Evolutionary conservation across 2,329 filamentous ascomycete species (phyloP), one percentile per base, ranked within the genome.

Genomic region (Aspergillus persii): DNA sequence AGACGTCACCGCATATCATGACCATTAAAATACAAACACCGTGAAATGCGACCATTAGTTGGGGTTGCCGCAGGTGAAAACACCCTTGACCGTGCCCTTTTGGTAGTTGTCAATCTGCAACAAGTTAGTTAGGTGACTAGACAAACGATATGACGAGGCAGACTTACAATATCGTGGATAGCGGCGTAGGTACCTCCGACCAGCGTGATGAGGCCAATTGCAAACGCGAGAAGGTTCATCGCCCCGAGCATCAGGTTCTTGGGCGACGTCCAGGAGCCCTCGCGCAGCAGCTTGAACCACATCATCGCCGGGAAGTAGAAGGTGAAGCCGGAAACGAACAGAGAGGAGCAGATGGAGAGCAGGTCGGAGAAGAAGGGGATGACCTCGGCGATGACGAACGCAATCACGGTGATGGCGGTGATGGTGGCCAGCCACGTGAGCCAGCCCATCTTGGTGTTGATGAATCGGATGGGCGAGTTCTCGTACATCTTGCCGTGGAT

Each of bases 301-400:
- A 71, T 68, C 60, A 77, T 76, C 39, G 84, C 83, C 1, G 81
- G 76, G 36, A 87, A 68, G 51, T 83, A 96, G 80, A 95, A 96
- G 71, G 94, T 94, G 80, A 96, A 96, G 54, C 92, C 92, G 67
- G 88, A 91, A 75, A 95, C 89, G 69, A 95, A 94, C 1, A 95
- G 83, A 3, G 90, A 91, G 7, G 74, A 76, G 53, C 73, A 74
- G 60, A 78, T 70, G 8, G 71, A 73, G 5, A 82, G 72, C 63
- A 81, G 78, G 58, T 90, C 91, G 8, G 84, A 87, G 79, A 96
- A 96, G 81, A 95, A 94, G 0, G 91, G 91, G 68, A 94, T 94
- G 49, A 92, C 87, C 72, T 94, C 89, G 4, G 90, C 89, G 65
- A 93, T 92, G 72, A 96, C 84, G 72, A 94, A 95, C 3, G 90